Conservation (phyloP, 2,329 filamentous ascomycete species). For the Botrytis pseudocinerea region DNA sequence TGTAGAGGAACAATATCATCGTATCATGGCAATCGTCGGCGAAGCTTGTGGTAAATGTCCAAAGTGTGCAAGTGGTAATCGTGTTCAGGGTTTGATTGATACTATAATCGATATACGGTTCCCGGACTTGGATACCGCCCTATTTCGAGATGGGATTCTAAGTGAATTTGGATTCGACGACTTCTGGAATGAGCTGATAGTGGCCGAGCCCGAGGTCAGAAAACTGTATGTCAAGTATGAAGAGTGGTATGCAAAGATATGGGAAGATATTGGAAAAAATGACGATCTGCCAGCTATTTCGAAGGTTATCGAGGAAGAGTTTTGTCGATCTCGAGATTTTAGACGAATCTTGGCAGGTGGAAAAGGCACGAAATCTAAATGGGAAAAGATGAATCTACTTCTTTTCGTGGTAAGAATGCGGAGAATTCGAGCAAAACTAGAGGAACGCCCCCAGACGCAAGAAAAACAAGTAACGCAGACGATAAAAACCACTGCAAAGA, state of each 20-base stretch:
- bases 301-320: background rate
- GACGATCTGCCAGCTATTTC: background rate
- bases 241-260: background rate
- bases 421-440: background rate
- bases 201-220: background rate
- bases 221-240: background rate
- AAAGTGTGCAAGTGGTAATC: background rate
- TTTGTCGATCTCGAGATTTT: background rate
- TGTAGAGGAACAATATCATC: background rate
- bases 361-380: background rate
- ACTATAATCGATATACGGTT: background rate
- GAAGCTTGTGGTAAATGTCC: background rate
- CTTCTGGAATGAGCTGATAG: background rate
- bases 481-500: background rate
- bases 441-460: too few species aligned
- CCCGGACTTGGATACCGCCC: background rate
- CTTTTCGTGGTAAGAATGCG: background rate
- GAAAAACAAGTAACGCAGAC: background rate
- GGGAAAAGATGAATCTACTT: background rate
- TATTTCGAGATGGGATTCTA: background rate
- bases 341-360: background rate
- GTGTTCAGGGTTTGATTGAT: background rate
- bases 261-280: background rate
- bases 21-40: background rate
- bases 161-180: background rate